Base-by-base conservation (phyloP, 2,329 filamentous ascomycete genomes). In the Blumeria graminis region DNA sequence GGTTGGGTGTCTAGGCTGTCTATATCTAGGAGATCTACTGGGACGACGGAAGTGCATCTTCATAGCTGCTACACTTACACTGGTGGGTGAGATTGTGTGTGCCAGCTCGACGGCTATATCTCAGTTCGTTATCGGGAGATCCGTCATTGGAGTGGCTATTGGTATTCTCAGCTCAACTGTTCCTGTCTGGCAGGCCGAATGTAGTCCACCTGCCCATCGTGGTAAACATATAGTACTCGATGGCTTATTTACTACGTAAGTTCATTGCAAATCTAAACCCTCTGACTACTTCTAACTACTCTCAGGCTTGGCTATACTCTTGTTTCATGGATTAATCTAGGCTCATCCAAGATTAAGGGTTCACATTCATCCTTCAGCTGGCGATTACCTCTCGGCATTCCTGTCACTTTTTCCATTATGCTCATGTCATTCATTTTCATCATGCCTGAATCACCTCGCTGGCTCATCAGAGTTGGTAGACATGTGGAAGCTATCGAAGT, bases 321-420 rank as follows among this genome's bases (percentile, higher is more conserved):
- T 18, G 69, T 69, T 53, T 68, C 69, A 10, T 73, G 71, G 71
- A 69, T 73, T 59, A 67, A 73, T 62, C 64, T 72, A 16, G 71
- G 68, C n/a, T 72, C 72, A 45, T 62, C 56, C 11, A 55, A 62
- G 61, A 71, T 64, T 60, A 64, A 63, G 58, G 34, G 28, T 10
- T 33, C 45, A 9, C 62, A 61, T 50, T 55, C 60, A 7, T 60
- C 66, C 68, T 75, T 84, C 70, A 86, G 90, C 1, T 98, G 92
- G 92, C 82, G 92, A 50, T 67, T 95, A 54, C 92, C 92, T 1
- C 73, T 98, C 55, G 71, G 87, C 51, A 86, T 94, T 81, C 92
- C 96, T 3, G 28, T 33, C 68, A 72, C 70, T 63, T 72, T 72
- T 61, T 68, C 72, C 14, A 71, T 70, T 61, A 75, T 75, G 56